Evolutionary conservation across 2,329 filamentous ascomycete genomes (phyloP).

Genomic region (Cercospora sp.): DNA sequence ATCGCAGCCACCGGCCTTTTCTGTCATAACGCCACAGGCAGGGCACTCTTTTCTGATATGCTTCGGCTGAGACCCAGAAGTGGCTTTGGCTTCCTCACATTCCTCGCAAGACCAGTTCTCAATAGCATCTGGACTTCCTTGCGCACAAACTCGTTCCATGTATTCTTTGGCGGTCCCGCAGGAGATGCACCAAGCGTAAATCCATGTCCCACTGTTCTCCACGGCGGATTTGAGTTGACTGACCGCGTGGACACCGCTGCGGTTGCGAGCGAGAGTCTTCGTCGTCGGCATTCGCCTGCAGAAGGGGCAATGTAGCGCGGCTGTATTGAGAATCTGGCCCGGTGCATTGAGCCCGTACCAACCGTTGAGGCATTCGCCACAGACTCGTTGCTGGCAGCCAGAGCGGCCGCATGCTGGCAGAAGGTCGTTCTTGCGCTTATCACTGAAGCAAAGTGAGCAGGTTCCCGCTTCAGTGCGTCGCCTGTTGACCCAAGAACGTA

Average conservation of each 20-base stretch:
- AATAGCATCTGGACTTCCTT: slow-evolving; percentile 1
- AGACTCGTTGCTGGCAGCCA: slow-evolving; percentile 18
- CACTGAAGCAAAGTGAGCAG: slow-evolving; percentile 19
- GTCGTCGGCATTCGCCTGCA: slow-evolving; percentile 13
- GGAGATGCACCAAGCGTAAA: slow-evolving; percentile 16
- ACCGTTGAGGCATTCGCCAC: slow-evolving; percentile 4
- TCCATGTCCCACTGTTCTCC: slow-evolving; percentile 12
- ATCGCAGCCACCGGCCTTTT: slow-evolving; percentile 19
- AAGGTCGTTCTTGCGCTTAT: slow-evolving; percentile 5
- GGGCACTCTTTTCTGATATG: slow-evolving; percentile 6
- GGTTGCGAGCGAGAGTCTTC: slow-evolving; percentile 11
- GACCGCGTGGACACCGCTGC: slow-evolving; percentile 14
- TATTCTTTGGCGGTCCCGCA: slow-evolving; percentile 13
- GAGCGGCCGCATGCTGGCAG: slow-evolving; percentile 16
- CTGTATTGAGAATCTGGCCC: slow-evolving; percentile 18
- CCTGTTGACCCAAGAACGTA: slow-evolving; percentile 10
- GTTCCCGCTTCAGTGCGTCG: slow-evolving; percentile 14
- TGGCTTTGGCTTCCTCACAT: slow-evolving; percentile 2
- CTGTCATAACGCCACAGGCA: slow-evolving; percentile 14
- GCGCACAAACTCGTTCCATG: slow-evolving; percentile 19
- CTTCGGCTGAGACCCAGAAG: neutral
- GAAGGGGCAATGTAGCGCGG: slow-evolving; percentile 19
- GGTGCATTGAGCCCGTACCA: slow-evolving; percentile 20
- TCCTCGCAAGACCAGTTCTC: slow-evolving; percentile 11
- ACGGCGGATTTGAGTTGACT: slow-evolving; percentile 11